Evolutionary conservation across 140 eudicot genomes (phyloP), one percentile per base, ranked within the genome.

Genomic region (Cichorium intybus): DNA sequence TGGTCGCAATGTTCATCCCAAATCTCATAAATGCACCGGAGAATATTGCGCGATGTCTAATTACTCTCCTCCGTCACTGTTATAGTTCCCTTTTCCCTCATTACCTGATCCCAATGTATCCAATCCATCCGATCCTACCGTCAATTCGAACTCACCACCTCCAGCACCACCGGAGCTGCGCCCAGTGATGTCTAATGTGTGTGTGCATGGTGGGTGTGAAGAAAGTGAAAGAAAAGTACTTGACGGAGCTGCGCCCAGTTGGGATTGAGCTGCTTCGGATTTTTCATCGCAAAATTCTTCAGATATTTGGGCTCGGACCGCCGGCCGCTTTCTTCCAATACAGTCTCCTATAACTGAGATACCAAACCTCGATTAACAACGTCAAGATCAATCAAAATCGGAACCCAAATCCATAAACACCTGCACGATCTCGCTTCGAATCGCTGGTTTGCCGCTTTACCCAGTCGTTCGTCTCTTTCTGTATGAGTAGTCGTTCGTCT

Each of bases 181-280:
- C n/a, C n/a, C n/a, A n/a, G n/a, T n/a, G n/a, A n/a, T n/a, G n/a
- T n/a, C n/a, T n/a, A n/a, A n/a, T n/a, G n/a, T 18, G 15, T 16
- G 23, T 56, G 48, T 22, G 63, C 28, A 48, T 31, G 20, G 37
- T 53, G 52, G 15, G 43, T 56, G 39, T 5, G 12, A 53, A 37
- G 22, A 52, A 21, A 18, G 54, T 27, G 53, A 58, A 64, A 24
- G 57, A 10, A 55, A n/a, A 21, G 1, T 74, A 84, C 91, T 73
- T 81, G 77, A 10, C 79, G 79, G 67, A 84, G 87, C 71, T 71
- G 82, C 64, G 82, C 87, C 91, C 91, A 84, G 72, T 84, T 84
- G 50, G 91, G 91, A 57, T 84, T 84, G 61, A 84, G 78, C 69
- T 77, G 84, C 75, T 70, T 77, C 66, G 73, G 66, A 47, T 75